A percentile compares a stretch with the other conserved stretches of the same genome.
Evolutionary conservation across 2,329 filamentous ascomycete genomes (phyloP).

Genomic region (Myrmaecium sp.): DNA sequence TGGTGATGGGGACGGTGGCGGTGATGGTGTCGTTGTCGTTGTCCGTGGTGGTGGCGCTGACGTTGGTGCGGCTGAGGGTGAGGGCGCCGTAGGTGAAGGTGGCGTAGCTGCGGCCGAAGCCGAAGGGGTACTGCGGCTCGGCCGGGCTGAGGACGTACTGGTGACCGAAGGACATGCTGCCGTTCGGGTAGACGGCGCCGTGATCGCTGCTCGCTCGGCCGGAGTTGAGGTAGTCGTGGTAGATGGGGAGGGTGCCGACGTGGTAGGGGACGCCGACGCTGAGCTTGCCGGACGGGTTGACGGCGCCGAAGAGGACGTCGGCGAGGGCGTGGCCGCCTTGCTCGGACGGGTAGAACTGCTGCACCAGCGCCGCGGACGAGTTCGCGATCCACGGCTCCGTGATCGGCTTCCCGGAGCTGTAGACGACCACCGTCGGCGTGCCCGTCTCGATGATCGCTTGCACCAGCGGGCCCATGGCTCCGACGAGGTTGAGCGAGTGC

Average conservation of each 20-base stretch:
- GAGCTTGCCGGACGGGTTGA: constrained; percentile 49
- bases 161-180: constrained; percentile 45
- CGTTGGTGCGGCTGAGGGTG: constrained; percentile 31
- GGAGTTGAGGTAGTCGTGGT: constrained; percentile 58
- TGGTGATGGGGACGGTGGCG: constrained; percentile 44
- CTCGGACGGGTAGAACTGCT: constrained; percentile 61
- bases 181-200: constrained; percentile 37
- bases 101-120: constrained; percentile 49
- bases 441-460: constrained; percentile 50
- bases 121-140: constrained; percentile 46
- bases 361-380: constrained; percentile 46
- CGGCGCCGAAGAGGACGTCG: constrained; percentile 46
- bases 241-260: constrained; percentile 49
- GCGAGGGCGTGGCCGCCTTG: constrained; percentile 50
- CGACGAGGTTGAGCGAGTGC: constrained; percentile 46
- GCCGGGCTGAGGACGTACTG: constrained; percentile 47
- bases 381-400: constrained; percentile 57
- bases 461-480: constrained; percentile 51
- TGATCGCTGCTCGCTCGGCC: constrained; percentile 36
- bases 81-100: constrained; percentile 43
- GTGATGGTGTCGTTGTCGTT: constrained; percentile 45
- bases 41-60: constrained; percentile 24
- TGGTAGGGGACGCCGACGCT: constrained; percentile 50
- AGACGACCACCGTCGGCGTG: constrained; percentile 51
- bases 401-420: constrained; percentile 53